phyloP scores from a whole-genome alignment of 1,139 yeast species.

The Zygosaccharomyces pseudobailii region DNA sequence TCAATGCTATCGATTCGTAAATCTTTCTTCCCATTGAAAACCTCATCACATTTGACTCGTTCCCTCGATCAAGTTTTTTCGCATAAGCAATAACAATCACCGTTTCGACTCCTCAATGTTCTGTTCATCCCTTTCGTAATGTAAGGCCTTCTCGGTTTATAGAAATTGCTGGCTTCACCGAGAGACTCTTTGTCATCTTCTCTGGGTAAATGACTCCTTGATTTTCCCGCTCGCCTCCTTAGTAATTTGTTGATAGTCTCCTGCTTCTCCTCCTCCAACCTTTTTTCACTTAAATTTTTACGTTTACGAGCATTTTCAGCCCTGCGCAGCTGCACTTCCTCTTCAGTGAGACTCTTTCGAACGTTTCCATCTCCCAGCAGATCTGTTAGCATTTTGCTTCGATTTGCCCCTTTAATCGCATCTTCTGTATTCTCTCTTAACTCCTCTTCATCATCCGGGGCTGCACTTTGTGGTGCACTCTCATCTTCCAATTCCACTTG shows the following conservation, averaged over 20 bases:
- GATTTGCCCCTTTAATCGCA: conserved; percentile 7
- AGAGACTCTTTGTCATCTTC: conserved; percentile 37
- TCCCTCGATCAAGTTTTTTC: conserved; percentile 4
- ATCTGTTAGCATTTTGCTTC: conserved; percentile 29
- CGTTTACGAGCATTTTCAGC: conserved; percentile 89
- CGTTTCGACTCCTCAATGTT: conserved; percentile 17
- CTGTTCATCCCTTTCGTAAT: conserved; percentile 24
- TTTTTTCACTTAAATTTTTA: conserved; percentile 76
- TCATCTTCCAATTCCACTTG: conserved; percentile 17
- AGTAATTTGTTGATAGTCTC: conserved; percentile 83
- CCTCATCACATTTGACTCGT: too few relatives aligned
- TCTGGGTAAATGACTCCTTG: conserved; percentile 45
- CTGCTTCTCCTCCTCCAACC: conserved; percentile 85
- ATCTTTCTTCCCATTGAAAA: too few relatives aligned
- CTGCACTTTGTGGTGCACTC: conserved; percentile 7
- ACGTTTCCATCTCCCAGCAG: conserved; percentile 27
- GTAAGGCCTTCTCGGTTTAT: conserved; percentile 35
- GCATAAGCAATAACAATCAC: conserved; percentile 19
- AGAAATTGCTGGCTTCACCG: conserved; percentile 28
- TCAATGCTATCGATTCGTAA: too few relatives aligned
- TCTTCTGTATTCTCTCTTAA: conserved; percentile 12
- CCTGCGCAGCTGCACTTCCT: conserved; percentile 73
- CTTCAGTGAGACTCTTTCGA: conserved; percentile 55
- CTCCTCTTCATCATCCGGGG: conserved; percentile 15
- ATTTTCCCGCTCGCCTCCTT: conserved; percentile 74